These are phyloP conservation scores for Plasmopara muralis DNA, from an alignment of 352 stramenopile genomes.

Conservation along the genomic window DNA sequence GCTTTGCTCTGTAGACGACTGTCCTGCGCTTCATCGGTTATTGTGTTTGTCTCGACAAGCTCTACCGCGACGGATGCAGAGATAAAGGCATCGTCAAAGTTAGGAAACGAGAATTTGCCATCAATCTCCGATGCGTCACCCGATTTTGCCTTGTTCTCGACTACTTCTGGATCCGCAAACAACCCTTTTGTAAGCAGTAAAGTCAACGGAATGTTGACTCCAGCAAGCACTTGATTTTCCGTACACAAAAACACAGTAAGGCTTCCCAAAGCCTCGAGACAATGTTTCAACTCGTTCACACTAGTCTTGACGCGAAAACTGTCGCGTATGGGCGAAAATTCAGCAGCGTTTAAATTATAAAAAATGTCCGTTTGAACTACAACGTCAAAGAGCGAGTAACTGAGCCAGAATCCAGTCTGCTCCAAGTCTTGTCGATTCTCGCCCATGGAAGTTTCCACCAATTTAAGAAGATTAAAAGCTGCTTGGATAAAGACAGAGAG, in stretches of 20 bases:
- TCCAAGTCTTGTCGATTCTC: conserved; percentile 3
- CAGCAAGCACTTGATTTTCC: conserved; percentile 49
- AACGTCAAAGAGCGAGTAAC: conserved; percentile 79
- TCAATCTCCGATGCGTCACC: conserved; percentile 15
- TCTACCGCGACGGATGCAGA: conserved; percentile 29
- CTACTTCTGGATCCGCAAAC: conserved; percentile 3
- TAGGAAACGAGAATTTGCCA: conserved; percentile 40
- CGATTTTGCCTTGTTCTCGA: background rate
- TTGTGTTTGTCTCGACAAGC: conserved; percentile 13
- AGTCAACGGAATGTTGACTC: conserved; percentile 44
- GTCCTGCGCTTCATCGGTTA: background rate
- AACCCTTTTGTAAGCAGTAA: conserved; percentile 26
- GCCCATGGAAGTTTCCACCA: conserved; percentile 23
- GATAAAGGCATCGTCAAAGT: conserved; percentile 26
- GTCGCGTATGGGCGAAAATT: conserved; percentile 67
- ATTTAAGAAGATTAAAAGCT: conserved; percentile 29
- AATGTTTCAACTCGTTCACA: conserved; percentile 34
- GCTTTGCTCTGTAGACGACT: background rate
- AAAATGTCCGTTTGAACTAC: conserved; percentile 81
- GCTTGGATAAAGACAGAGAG: conserved; percentile 49
- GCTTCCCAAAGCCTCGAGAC: conserved; percentile 24
- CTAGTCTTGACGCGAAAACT: conserved; percentile 64
- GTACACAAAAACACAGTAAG: conserved; percentile 70
- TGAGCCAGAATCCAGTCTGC: conserved; percentile 61
- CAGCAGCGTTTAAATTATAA: conserved; percentile 36